Base-by-base conservation (phyloP, 768 basidiomycete species). In the Mycena olivaceomarginata region DNA sequence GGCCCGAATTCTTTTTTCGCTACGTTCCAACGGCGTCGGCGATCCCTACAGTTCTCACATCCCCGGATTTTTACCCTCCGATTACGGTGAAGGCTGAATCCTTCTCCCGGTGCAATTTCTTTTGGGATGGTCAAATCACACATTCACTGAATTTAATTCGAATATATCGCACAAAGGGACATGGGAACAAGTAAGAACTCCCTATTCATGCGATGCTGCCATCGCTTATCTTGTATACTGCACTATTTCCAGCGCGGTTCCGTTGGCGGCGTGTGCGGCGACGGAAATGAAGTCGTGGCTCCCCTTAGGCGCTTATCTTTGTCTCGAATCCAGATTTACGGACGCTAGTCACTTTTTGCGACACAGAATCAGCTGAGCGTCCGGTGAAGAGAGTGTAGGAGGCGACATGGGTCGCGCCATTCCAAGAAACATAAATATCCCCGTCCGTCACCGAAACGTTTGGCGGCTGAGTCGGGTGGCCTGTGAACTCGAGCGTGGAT, bases 371-470 rank as follows among this genome's bases (percentile, higher is more conserved):
- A 11, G 62, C 60, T n/a, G 59, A 65, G n/a, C 46, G 10, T 1
- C 77, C 78, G 20, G 73, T 76, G 16, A 74, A 39, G 11, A 79
- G 57, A n/a, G 45, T 53, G 72, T 77, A 81, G 18, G 31, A n/a
- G 10, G 66, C 40, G 9, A 76, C 78, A 12, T 74, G 72, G 9
- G 80, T 81, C 20, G 76, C 79, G n/a, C 80, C 80, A 68, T 79
- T 81, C 80, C 80, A 81, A 18, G 76, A 77, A 7, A 77, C 80
- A 31, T 78, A 77, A 31, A 79, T 37, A 13, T 64, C 74, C 8
- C 53, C 70, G 8, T 62, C 25, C 25, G 67, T 59, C 2, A 81
- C 41, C 1, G 73, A 25, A 0, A 77, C 70, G 5, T 57, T 71
- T 0, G 80, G 80, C 25, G 76, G 56, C 67, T 59, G 64, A 39